Percentiles rank a stretch among this genome's conserved stretches.
Conservation (phyloP, 345 rosid genomes). For the Boechera divaricarpa region DNA sequence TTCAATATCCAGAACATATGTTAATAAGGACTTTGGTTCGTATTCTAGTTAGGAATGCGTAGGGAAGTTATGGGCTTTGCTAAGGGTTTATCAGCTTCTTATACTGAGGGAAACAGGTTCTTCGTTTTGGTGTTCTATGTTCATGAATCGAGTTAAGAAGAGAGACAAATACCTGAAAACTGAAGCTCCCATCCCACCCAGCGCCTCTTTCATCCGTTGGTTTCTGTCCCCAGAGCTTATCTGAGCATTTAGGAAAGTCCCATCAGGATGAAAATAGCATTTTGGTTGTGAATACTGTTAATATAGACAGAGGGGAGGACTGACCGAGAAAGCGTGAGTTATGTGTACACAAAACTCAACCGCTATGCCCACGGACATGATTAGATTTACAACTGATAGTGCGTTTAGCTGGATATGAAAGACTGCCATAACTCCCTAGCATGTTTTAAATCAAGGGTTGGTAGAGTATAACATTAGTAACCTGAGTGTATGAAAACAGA, state of each 20-base stretch:
- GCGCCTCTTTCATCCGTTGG: conserved; percentile 82
- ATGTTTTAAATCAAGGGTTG: conserved; percentile 40
- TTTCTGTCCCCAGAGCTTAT: conserved; percentile 75
- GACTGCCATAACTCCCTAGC: conserved; percentile 97
- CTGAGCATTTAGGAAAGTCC: conserved; percentile 48
- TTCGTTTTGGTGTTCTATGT: not conserved
- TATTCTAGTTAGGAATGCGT: not conserved
- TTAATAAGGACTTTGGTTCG: not conserved
- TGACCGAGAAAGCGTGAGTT: conserved; percentile 88
- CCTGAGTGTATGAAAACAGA: not conserved
- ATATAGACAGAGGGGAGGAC: conserved; percentile 39
- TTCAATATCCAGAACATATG: not conserved
- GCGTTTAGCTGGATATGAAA: conserved; percentile 92
- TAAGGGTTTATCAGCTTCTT: not conserved
- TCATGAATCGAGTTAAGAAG: conserved; percentile 6
- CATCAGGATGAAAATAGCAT: not conserved
- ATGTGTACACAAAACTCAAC: conserved; percentile 98
- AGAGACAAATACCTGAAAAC: conserved; percentile 75
- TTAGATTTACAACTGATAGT: conserved; percentile 89
- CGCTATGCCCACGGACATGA: conserved; percentile 95
- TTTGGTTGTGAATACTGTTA: not conserved
- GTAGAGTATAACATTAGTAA: conserved; percentile 22
- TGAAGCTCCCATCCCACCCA: conserved; percentile 96
- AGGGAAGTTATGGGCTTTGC: not conserved
- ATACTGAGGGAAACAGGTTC: not conserved